Conservation (phyloP, 257 asterid genomes). For the Gentiana straminea region DNA sequence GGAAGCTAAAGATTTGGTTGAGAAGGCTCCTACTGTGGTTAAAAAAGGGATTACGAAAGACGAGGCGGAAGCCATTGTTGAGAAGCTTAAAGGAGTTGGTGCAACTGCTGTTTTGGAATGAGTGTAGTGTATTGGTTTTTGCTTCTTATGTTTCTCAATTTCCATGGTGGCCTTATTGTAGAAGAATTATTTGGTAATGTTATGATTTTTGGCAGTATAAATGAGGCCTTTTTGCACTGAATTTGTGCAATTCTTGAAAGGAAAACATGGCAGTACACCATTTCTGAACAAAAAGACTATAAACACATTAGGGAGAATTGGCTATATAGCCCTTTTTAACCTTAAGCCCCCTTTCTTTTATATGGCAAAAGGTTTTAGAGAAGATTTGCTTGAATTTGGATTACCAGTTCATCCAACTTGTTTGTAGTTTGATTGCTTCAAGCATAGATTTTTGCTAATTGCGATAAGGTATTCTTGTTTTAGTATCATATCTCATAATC, state of each 20-base stretch:
- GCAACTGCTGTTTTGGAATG: conserved; percentile 71
- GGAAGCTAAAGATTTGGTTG: conserved; percentile 86
- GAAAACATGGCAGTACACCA: neutral
- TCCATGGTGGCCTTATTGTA: neutral
- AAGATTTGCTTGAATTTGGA: too few relatives aligned
- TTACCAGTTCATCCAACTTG: too few relatives aligned
- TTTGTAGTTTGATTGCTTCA: too few relatives aligned
- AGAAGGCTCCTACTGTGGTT: conserved; percentile 65
- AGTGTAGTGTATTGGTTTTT: conserved; percentile 3
- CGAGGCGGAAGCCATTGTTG: conserved; percentile 61
- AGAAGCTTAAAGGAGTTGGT: conserved; percentile 69
- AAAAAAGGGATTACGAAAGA: conserved; percentile 69
- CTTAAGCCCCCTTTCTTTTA: too few relatives aligned
- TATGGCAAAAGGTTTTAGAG: too few relatives aligned
- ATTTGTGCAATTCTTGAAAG: neutral
- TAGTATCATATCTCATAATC: too few relatives aligned
- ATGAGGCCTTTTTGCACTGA: neutral
- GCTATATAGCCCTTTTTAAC: too few relatives aligned
- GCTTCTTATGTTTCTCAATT: neutral
- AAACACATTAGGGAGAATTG: too few relatives aligned
- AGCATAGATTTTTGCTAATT: too few relatives aligned
- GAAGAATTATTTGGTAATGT: too few relatives aligned
- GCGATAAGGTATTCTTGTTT: too few relatives aligned
- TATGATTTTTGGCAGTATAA: neutral
- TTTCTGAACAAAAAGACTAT: too few relatives aligned